Evolutionary conservation across 768 basidiomycete species (phyloP), one percentile per base, ranked within the genome.

Genomic region (Macrolepiota albuminosa): DNA sequence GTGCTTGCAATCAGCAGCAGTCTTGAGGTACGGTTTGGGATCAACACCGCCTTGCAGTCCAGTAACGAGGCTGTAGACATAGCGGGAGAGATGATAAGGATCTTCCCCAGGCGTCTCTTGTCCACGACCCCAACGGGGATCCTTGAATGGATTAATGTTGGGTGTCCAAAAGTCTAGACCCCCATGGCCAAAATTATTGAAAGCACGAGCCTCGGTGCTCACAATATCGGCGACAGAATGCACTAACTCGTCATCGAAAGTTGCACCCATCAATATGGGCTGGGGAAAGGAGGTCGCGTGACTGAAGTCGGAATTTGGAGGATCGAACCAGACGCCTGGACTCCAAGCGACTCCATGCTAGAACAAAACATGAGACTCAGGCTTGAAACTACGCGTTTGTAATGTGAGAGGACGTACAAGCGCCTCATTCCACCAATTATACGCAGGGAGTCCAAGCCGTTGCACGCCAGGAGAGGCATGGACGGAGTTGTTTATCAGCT

Each of bases 71-170:
- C 78, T 78, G 65, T 76, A 78, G 21, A 84, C 82, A 62, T 84
- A 86, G 71, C 77, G 77, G 0, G 79, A 67, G 29, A 80, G 70
- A 59, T 79, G 81, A 70, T 76, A 82, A 0, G 83, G 78, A 57
- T 86, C 84, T 69, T 86, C 84, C 54, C 84, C 84, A 6, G 82
- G 84, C n/a, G n/a, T n/a, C n/a, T n/a, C n/a, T n/a, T n/a, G n/a
- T n/a, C n/a, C n/a, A n/a, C n/a, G n/a, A n/a, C n/a, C n/a, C 84
- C 84, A 85, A 18, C 83, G 81, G 47, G 84, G 84, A 61, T 86
- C 84, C 58, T 79, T 82, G 74, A 85, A 85, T 0, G 83, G 77
- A 61, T 78, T 80, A 64, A 79, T 78, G 62, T 84, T 84, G 6
- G 83, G 84, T 0, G 84, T 83, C 66, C 77, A 84, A 66, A 75